Conservation (phyloP, 2,329 filamentous ascomycete genomes). For the Cadophora sp. region DNA sequence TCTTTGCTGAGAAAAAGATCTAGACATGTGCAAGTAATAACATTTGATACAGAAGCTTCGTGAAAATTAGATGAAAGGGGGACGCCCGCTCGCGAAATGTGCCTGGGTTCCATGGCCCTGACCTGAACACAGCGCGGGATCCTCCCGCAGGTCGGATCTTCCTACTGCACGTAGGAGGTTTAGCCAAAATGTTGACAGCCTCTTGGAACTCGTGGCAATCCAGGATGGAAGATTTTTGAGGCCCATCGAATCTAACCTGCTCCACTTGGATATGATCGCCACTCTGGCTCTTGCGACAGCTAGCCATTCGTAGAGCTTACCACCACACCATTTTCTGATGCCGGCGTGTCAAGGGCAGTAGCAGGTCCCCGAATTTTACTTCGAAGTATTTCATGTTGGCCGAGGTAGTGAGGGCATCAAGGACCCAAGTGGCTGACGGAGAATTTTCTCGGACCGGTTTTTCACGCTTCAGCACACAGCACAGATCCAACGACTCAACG, state of each 20-base stretch:
- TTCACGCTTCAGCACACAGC: not conserved
- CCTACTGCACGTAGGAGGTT: slow-evolving; percentile 5
- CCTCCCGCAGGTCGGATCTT: slow-evolving; percentile 11
- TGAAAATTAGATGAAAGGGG: slow-evolving; percentile 15
- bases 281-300: not conserved
- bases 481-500: slow-evolving; percentile 7
- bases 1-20: not conserved
- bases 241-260: not conserved
- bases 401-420: slow-evolving; percentile 5
- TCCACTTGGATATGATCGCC: slow-evolving; percentile 6
- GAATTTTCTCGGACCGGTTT: slow-evolving; percentile 1
- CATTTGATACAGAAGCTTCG: not conserved
- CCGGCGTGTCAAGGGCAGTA: not conserved
- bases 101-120: slow-evolving; percentile 19
- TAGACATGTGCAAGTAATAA: slow-evolving; percentile 2
- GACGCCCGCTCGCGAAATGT: slow-evolving; percentile 1
- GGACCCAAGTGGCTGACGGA: not conserved
- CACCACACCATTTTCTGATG: not conserved
- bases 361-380: slow-evolving; percentile 1
- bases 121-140: slow-evolving; percentile 13
- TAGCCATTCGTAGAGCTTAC: slow-evolving; percentile 12
- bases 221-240: slow-evolving; percentile 11
- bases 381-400: not conserved
- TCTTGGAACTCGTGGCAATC: slow-evolving; percentile 17
- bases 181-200: slow-evolving; percentile 17